phyloP scores from a whole-genome alignment of 176 grass and related monocot genomes.

The Eragrostis nindensis region DNA sequence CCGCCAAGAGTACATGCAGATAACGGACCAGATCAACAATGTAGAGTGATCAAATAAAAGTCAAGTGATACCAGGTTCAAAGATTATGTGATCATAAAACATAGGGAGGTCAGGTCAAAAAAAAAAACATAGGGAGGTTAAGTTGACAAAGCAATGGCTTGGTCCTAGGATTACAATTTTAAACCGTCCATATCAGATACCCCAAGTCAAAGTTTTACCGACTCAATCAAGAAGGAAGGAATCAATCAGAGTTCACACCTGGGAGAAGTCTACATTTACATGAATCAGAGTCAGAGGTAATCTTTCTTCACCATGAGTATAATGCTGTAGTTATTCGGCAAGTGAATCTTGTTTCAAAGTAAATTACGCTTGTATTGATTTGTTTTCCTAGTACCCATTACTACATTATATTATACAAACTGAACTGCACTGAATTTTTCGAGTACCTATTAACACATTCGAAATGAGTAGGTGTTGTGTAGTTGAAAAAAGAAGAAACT shows the following conservation, averaged over 20 bases:
- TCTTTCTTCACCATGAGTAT: no score
- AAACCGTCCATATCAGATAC: slow-evolving; percentile 10
- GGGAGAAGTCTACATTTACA: background rate
- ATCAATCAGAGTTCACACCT: background rate
- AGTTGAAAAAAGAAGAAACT: no score
- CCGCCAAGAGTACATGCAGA: background rate
- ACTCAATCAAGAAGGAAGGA: background rate
- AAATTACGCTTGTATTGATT: no score
- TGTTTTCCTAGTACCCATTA: no score
- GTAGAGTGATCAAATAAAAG: background rate
- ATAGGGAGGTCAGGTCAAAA: no score
- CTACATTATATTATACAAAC: background rate
- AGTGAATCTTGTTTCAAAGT: no score
- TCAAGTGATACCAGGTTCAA: slow-evolving; percentile 3
- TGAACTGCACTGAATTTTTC: no score
- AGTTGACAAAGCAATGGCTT: slow-evolving; percentile 30
- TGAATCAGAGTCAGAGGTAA: background rate
- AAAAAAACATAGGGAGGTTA: background rate
- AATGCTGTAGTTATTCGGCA: no score
- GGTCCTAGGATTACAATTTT: background rate
- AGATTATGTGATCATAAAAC: background rate
- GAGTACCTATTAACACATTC: no score
- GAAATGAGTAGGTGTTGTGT: no score
- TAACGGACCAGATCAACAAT: slow-evolving; percentile 17
- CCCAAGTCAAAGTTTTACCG: background rate